phyloP scores from a whole-genome alignment of 2,329 filamentous ascomycete genomes.

The Colletotrichum sp. region DNA sequence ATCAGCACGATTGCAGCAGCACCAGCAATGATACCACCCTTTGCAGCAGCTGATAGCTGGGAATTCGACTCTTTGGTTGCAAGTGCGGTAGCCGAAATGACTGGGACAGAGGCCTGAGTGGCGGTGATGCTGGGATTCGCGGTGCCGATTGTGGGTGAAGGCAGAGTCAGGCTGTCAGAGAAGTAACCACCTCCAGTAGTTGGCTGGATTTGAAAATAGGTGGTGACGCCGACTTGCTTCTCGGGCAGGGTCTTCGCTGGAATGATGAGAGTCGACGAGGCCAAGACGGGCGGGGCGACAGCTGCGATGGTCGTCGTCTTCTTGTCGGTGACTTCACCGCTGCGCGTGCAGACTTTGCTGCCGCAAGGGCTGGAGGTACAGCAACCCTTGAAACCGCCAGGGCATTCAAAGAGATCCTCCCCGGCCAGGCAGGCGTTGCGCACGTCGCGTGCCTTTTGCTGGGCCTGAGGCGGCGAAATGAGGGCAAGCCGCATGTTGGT shows the following conservation, averaged over 20 bases:
- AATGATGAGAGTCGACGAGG: background rate
- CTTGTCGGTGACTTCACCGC: background rate
- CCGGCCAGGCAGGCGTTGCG: conserved; percentile 31
- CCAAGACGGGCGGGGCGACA: conserved; percentile 7
- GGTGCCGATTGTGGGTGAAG: background rate
- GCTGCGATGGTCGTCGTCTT: background rate
- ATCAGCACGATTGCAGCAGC: conserved; percentile 20
- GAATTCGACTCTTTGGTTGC: background rate
- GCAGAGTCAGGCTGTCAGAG: background rate
- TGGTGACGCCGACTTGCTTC: background rate
- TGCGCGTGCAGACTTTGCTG: conserved; percentile 31
- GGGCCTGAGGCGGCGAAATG: background rate
- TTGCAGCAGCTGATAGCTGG: background rate
- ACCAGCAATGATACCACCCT: conserved; percentile 10
- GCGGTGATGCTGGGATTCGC: background rate
- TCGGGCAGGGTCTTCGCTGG: background rate
- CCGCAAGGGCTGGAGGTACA: conserved; percentile 50
- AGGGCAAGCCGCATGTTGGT: background rate
- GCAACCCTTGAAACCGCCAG: conserved; percentile 43
- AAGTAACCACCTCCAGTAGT: conserved; percentile 2
- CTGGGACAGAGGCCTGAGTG: background rate
- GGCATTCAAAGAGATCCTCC: conserved; percentile 42
- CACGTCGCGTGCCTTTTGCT: background rate
- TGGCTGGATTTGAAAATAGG: background rate
- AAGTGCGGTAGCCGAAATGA: background rate